phyloP scores from a whole-genome alignment of 805 yeast species.

The Candida takata region DNA sequence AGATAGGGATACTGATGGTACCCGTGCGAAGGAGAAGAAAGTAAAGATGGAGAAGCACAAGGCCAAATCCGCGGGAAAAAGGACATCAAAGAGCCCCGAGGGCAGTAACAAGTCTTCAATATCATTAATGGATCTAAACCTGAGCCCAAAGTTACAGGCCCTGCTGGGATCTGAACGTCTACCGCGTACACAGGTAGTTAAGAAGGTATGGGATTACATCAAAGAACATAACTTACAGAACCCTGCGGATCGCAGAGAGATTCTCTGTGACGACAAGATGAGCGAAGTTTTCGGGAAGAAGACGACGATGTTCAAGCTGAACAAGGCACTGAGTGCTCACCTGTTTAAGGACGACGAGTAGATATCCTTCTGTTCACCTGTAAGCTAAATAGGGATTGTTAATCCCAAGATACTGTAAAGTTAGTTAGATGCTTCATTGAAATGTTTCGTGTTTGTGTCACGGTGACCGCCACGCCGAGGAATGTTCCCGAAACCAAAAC shows the following conservation, averaged over 20 bases:
- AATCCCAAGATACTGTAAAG: too few relatives aligned
- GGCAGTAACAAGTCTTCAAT: slow-evolving; percentile 20
- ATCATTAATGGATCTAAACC: slow-evolving; percentile 34
- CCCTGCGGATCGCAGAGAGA: slow-evolving; percentile 57
- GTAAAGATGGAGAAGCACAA: background rate
- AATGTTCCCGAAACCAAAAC: too few relatives aligned
- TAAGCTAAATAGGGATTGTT: too few relatives aligned
- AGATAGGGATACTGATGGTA: slow-evolving; percentile 27
- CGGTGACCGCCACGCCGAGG: too few relatives aligned
- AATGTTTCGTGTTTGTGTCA: too few relatives aligned
- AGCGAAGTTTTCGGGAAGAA: slow-evolving; percentile 51
- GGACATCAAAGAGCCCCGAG: slow-evolving; percentile 1
- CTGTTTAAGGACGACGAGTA: slow-evolving; percentile 31
- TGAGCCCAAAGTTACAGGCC: slow-evolving; percentile 45
- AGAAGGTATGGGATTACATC: slow-evolving; percentile 64
- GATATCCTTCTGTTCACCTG: background rate
- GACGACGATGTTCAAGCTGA: slow-evolving; percentile 53
- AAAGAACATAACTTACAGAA: slow-evolving; percentile 56
- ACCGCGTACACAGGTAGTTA: slow-evolving; percentile 67
- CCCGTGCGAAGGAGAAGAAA: slow-evolving; percentile 10
- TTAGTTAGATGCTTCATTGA: too few relatives aligned
- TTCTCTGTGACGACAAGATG: slow-evolving; percentile 55
- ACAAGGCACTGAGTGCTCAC: slow-evolving; percentile 46
- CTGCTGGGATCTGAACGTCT: slow-evolving; percentile 40
- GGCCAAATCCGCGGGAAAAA: background rate